phyloP scores from a whole-genome alignment of 768 basidiomycete species.

The Rhizopogon vesiculosus region DNA sequence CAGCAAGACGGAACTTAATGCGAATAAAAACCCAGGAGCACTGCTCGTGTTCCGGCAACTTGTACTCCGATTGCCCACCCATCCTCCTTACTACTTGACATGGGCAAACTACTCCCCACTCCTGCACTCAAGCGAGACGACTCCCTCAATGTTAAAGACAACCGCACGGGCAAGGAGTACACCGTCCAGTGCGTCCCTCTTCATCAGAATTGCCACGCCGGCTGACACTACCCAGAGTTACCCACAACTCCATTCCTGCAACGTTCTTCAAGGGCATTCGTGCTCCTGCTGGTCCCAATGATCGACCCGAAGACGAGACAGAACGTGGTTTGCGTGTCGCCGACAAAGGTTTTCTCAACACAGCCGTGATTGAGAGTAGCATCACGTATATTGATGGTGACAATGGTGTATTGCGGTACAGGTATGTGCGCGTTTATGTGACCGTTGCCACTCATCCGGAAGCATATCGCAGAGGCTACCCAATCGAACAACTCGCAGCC shows the following conservation, averaged over 20 bases:
- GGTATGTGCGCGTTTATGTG: conserved; percentile 33
- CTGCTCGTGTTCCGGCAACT: not conserved
- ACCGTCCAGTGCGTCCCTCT: conserved; percentile 59
- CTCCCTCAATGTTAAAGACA: conserved; percentile 68
- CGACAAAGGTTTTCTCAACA: conserved; percentile 81
- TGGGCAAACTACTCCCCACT: conserved; percentile 21
- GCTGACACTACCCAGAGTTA: conserved; percentile 46
- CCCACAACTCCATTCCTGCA: conserved; percentile 74
- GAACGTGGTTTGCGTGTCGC: conserved; percentile 74
- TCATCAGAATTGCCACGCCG: not conserved
- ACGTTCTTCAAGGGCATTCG: conserved; percentile 77
- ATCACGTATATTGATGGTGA: conserved; percentile 94
- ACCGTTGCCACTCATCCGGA: not conserved
- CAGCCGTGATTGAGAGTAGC: conserved; percentile 71
- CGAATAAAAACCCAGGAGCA: too few species aligned
- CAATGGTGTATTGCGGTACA: conserved; percentile 75
- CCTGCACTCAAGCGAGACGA: conserved; percentile 16
- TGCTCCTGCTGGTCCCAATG: conserved; percentile 50
- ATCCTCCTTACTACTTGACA: not conserved
- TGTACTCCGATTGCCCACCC: not conserved
- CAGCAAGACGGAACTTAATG: too few species aligned
- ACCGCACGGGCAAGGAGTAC: conserved; percentile 79
- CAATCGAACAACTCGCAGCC: conserved; percentile 85
- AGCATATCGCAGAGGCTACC: conserved; percentile 63
- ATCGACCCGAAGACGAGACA: conserved; percentile 79